Percentiles rank a stretch among this genome's conserved stretches.
Conservation (phyloP, 768 basidiomycete genomes). For the Hortiboletus flavorubellus region DNA sequence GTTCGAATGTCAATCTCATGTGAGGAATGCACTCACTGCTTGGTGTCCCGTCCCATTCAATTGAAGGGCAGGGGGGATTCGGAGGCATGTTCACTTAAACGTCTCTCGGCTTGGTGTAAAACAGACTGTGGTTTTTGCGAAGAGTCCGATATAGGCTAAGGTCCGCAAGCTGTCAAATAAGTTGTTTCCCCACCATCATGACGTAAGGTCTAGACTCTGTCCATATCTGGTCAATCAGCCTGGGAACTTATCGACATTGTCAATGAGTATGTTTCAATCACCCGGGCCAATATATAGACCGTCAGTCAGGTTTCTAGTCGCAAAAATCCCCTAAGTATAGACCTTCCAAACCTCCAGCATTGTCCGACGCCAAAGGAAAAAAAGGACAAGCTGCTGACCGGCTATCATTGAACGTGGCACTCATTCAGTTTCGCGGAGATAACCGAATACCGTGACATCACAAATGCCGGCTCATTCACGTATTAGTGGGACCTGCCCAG, state of each 20-base stretch:
- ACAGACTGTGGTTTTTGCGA: neutral
- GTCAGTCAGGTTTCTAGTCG: neutral
- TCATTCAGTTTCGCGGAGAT: conserved; percentile 27
- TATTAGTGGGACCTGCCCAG: conserved; percentile 3
- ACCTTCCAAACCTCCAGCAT: neutral
- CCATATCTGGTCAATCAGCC: neutral
- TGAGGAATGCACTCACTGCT: no score
- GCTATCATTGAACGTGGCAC: neutral
- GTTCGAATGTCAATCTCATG: neutral
- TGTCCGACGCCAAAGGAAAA: neutral
- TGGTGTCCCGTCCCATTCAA: no score
- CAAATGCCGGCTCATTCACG: conserved; percentile 5
- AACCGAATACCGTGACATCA: neutral
- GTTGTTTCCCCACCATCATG: neutral
- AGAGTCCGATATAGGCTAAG: neutral
- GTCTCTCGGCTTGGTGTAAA: no score
- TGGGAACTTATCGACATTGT: neutral
- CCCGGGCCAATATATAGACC: no score
- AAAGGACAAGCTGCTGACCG: conserved; percentile 5
- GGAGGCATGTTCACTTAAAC: no score
- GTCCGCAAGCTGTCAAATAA: neutral
- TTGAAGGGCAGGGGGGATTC: no score
- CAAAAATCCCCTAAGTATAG: neutral
- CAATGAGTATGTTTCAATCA: neutral
- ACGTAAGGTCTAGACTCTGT: neutral